A percentile compares a stretch with the other conserved stretches of the same genome.
phyloP scores from a whole-genome alignment of 257 asterid genomes.

The Linderniella brevidens region DNA sequence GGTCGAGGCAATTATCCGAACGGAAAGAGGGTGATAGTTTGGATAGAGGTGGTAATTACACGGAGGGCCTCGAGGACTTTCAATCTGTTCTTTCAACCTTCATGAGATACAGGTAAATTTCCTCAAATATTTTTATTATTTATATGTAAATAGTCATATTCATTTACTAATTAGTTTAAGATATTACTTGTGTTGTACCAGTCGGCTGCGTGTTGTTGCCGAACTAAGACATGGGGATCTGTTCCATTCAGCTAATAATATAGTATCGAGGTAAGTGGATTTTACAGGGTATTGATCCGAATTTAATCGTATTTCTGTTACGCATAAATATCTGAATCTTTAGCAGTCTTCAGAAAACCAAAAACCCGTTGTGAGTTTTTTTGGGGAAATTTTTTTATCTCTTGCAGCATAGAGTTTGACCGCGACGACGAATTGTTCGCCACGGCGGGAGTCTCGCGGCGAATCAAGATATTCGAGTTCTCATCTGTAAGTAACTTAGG shows the following conservation, averaged over 20 bases:
- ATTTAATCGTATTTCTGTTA: constrained; percentile 12
- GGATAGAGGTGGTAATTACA: constrained; percentile 24
- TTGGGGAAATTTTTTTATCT: neutral
- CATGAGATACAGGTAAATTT: constrained; percentile 58
- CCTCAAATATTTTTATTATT: constrained; percentile 4
- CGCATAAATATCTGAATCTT: neutral
- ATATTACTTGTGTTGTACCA: constrained; percentile 14
- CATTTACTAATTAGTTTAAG: constrained; percentile 2
- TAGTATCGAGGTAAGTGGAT: constrained; percentile 55
- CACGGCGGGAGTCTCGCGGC: constrained; percentile 2
- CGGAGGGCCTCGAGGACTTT: constrained; percentile 57
- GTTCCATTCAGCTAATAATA: constrained; percentile 74
- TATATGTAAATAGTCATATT: constrained; percentile 5
- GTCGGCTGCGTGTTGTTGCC: constrained; percentile 68
- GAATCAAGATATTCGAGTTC: constrained; percentile 3
- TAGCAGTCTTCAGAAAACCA: neutral
- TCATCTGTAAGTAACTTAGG: neutral
- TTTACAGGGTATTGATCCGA: constrained; percentile 10
- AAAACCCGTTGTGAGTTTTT: neutral
- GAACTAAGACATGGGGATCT: constrained; percentile 79
- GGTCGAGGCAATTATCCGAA: constrained; percentile 19
- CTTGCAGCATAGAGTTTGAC: constrained; percentile 6
- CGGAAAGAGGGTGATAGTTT: constrained; percentile 16
- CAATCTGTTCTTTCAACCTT: constrained; percentile 53
- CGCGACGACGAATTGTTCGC: constrained; percentile 4